Base-by-base conservation (phyloP, 129 eudicot genomes). In the Saposhnikovia divaricata region DNA sequence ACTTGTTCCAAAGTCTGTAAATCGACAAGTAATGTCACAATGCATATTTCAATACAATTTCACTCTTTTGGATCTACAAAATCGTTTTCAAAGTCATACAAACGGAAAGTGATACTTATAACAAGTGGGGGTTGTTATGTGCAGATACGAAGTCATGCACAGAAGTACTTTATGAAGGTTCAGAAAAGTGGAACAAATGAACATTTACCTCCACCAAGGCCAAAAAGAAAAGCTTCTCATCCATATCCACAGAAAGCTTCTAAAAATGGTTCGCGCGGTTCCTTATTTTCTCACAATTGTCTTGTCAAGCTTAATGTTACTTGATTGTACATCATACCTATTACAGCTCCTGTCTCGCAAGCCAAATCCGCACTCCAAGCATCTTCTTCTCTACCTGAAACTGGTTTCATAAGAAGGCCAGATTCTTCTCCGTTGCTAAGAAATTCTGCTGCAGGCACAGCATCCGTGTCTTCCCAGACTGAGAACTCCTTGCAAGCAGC, bases 91-190 rank as follows among this genome's bases (percentile, higher is more conserved):
- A 53, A 77, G 42, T 50, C 63, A 75, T 74, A 50, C 38, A 46
- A 46, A 13, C 4, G 13, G 55, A 50, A 25, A n/a, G 19, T 50
- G 28, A 53, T 34, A 12, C 44, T 38, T 38, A 21, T 79, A n/a
- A 86, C 59, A 5, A 78, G 15, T 76, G 65, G 38, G 43, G 75
- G 34, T 44, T 72, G 39, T 2, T 23, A 77, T 81, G 43, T 76
- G 84, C 92, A 93, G 98, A 93, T 93, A 79, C 98, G 98, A 61
- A 93, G 98, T 76, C 97, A 91, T 84, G 98, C 98, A 11, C 97
- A 93, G 81, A 93, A 93, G 81, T 93, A 93, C 79, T 93, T 93
- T 84, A 84, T 91, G 79, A 93, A 93, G 81, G 98, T 87, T 83
- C 97, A 93, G 73, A 93, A 91, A 78, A 93, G 92, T 84, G 98